Percentiles rank a stretch among this genome's conserved stretches.
These are phyloP conservation scores for Trypethelium eluteriae DNA, from an alignment of 495 filamentous ascomycete species.

Conservation along the genomic window DNA sequence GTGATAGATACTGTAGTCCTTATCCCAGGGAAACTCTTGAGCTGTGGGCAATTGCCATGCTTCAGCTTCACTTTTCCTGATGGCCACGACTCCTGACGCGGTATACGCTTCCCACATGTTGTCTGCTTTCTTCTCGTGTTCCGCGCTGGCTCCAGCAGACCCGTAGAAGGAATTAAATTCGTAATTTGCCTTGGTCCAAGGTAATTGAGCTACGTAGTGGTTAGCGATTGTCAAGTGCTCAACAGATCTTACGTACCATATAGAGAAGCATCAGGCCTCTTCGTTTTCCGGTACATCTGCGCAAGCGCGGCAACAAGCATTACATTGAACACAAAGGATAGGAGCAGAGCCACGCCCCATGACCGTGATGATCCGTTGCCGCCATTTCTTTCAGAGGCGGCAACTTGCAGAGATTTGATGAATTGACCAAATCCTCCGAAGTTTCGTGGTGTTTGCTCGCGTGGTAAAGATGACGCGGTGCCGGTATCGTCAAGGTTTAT, in stretches of 20 bases:
- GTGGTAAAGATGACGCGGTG: neutral
- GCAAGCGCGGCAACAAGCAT: neutral
- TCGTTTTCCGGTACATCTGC: neutral
- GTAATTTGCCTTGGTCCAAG: neutral
- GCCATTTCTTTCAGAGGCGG: neutral
- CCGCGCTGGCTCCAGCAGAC: neutral
- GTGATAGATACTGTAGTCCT: constrained; percentile 1
- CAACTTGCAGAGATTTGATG: neutral
- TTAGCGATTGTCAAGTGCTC: neutral
- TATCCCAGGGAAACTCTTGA: neutral
- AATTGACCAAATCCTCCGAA: constrained; percentile 6
- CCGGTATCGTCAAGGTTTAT: neutral
- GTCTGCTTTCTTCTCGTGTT: constrained; percentile 1
- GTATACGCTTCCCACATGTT: constrained; percentile 1
- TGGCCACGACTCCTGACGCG: constrained; percentile 2
- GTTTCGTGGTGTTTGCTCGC: neutral
- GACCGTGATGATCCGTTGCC: neutral
- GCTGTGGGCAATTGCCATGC: neutral
- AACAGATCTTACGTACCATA: neutral
- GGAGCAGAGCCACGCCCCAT: neutral
- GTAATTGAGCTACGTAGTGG: neutral
- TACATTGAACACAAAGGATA: constrained; percentile 3
- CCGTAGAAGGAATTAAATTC: constrained; percentile 5
- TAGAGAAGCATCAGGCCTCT: neutral
- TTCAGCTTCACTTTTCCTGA: neutral